phyloP scores from a whole-genome alignment of 2,329 filamentous ascomycete species.

The Xenoacremonium recifei region DNA sequence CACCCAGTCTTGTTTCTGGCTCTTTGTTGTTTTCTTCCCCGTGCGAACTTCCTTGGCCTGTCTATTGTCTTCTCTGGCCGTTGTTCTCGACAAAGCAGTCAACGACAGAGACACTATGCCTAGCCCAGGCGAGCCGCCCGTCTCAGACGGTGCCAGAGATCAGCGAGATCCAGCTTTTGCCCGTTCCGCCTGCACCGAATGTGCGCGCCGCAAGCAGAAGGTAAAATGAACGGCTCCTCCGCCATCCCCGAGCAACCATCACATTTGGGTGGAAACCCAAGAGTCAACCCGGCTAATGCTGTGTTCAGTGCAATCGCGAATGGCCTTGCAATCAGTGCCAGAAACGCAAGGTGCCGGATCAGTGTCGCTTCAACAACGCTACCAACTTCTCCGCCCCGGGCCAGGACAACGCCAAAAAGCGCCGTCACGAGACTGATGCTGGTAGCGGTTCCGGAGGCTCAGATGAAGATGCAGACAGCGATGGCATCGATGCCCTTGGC shows the following conservation, averaged over 20 bases:
- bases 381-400: constrained; percentile 21
- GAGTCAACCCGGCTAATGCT: constrained; percentile 8
- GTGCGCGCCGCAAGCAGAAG: constrained; percentile 39
- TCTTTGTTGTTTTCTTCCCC: background rate
- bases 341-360: constrained; percentile 37
- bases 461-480: constrained; percentile 21
- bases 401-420: constrained; percentile 21
- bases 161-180: constrained; percentile 9
- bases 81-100: background rate
- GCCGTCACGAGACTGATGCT: constrained; percentile 17
- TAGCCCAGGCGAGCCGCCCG: background rate
- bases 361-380: constrained; percentile 32
- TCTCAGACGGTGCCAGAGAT: constrained; percentile 6
- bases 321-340: constrained; percentile 41
- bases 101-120: background rate
- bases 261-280: no score
- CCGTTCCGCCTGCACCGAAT: constrained; percentile 43
- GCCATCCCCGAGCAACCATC: background rate
- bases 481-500: constrained; percentile 34
- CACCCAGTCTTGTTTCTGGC: background rate
- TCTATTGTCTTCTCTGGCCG: background rate
- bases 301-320: constrained; percentile 35
- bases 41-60: background rate
- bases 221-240: constrained; percentile 18
- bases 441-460: constrained; percentile 18